Conservation (phyloP, 208 protist species). For the Trypanosomatidae sp. region DNA sequence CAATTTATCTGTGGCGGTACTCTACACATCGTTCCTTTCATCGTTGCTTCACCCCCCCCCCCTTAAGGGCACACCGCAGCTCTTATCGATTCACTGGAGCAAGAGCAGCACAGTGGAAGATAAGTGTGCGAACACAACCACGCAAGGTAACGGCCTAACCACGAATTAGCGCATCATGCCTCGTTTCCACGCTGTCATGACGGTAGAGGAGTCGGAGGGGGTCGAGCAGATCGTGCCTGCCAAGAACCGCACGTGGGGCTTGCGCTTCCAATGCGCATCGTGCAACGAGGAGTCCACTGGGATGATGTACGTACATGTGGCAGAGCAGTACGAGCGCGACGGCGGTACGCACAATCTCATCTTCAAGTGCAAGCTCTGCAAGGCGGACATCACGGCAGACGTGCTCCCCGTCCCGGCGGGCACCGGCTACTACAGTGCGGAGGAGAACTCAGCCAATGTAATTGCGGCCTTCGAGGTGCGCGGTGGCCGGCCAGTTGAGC, state of each 20-base stretch:
- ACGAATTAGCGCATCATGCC: conserved; percentile 40
- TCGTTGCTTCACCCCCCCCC: background rate
- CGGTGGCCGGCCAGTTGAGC: conserved; percentile 55
- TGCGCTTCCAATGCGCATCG: conserved; percentile 50
- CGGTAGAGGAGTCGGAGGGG: conserved; percentile 52
- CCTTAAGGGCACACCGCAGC: background rate
- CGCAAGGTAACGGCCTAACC: background rate
- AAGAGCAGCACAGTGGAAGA: conserved; percentile 1
- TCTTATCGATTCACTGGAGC: background rate
- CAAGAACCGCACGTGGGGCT: conserved; percentile 40
- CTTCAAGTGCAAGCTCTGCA: conserved; percentile 65
- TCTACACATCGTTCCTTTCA: background rate
- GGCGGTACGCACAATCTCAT: conserved; percentile 61
- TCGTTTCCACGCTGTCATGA: conserved; percentile 45
- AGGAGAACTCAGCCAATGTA: conserved; percentile 10
- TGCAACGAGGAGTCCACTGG: conserved; percentile 53
- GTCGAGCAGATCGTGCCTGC: conserved; percentile 39
- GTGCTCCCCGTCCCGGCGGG: conserved; percentile 28
- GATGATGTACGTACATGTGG: conserved; percentile 58
- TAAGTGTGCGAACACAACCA: background rate
- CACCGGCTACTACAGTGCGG: conserved; percentile 17
- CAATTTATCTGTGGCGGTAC: background rate
- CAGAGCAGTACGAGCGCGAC: conserved; percentile 39
- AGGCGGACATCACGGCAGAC: conserved; percentile 32
- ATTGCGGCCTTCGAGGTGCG: conserved; percentile 64